Percentiles rank a stretch among this genome's conserved stretches.
Evolutionary conservation across 1,284 basidiomycete genomes (phyloP).

Genomic region (Sporisorium exsertum): DNA sequence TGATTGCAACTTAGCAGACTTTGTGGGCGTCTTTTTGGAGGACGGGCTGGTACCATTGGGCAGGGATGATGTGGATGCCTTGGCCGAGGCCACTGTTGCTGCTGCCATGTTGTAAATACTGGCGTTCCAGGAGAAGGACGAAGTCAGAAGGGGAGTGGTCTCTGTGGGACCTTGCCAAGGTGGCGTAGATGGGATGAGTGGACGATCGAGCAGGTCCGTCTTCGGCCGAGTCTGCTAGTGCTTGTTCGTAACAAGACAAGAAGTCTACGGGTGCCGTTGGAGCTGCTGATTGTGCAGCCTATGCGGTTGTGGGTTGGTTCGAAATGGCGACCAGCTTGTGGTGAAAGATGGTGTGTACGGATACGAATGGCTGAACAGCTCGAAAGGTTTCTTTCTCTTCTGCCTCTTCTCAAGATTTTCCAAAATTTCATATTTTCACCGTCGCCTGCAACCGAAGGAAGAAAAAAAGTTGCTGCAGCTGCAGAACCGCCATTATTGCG

Average conservation of each 20-base stretch:
- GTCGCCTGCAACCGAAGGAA: constrained; percentile 7
- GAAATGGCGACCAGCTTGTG: constrained; percentile 1
- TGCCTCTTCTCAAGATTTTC: constrained; percentile 1
- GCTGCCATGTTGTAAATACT: constrained; percentile 32
- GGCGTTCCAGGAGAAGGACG: not conserved
- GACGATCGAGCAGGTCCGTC: not conserved
- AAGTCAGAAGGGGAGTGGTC: not conserved
- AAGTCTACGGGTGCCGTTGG: too few relatives aligned
- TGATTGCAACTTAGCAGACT: constrained; percentile 12
- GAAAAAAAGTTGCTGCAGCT: constrained; percentile 3
- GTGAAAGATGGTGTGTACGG: not conserved
- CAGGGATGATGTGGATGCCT: constrained; percentile 15
- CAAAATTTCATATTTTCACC: constrained; percentile 15
- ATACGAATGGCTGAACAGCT: constrained; percentile 4
- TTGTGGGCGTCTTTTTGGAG: constrained; percentile 24
- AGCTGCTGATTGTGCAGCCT: not conserved
- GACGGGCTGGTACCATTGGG: constrained; percentile 18
- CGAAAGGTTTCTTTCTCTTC: not conserved
- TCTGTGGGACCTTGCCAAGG: not conserved
- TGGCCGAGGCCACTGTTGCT: constrained; percentile 29
- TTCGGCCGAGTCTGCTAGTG: not conserved
- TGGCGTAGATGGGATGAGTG: not conserved
- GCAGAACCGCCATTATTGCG: not conserved
- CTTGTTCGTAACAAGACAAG: too few relatives aligned
- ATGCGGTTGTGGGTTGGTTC: not conserved